Percentiles rank a stretch among this genome's conserved stretches.
phyloP scores from a whole-genome alignment of 306 rosid genomes.

The Citrullus amarus region DNA sequence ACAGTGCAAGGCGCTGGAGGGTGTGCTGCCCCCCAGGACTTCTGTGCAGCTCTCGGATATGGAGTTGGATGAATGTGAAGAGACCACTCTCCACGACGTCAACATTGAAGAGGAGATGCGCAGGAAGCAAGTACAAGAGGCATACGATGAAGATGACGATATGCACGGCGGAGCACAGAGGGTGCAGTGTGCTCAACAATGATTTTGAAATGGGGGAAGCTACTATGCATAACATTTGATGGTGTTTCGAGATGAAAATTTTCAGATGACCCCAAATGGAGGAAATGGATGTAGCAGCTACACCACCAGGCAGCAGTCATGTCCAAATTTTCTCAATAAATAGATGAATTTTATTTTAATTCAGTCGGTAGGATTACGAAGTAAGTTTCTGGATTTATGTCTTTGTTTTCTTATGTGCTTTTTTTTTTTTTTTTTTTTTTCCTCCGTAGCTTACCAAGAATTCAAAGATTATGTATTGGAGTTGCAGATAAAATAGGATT shows the following conservation, averaged over 20 bases:
- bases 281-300: neutral
- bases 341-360: conserved; percentile 3
- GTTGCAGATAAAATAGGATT: neutral
- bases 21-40: conserved; percentile 51
- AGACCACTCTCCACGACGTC: conserved; percentile 86
- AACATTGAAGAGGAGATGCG: conserved; percentile 83
- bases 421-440: neutral
- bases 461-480: conserved; percentile 4
- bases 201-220: neutral
- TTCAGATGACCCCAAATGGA: neutral
- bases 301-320: neutral
- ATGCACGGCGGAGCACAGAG: conserved; percentile 95
- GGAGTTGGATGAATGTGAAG: conserved; percentile 95
- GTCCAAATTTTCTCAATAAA: conserved; percentile 6
- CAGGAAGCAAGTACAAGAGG: conserved; percentile 65
- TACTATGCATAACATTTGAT: neutral
- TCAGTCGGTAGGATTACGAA: neutral
- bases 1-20: conserved; percentile 57
- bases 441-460: conserved; percentile 1
- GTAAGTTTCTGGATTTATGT: neutral
- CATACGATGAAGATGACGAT: conserved; percentile 83
- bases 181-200: conserved; percentile 84
- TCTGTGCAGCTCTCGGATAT: conserved; percentile 68
- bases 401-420: neutral
- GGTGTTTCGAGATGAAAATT: neutral